Conservation (phyloP, 2,329 filamentous ascomycete species). For the Escovopsis sp. region DNA sequence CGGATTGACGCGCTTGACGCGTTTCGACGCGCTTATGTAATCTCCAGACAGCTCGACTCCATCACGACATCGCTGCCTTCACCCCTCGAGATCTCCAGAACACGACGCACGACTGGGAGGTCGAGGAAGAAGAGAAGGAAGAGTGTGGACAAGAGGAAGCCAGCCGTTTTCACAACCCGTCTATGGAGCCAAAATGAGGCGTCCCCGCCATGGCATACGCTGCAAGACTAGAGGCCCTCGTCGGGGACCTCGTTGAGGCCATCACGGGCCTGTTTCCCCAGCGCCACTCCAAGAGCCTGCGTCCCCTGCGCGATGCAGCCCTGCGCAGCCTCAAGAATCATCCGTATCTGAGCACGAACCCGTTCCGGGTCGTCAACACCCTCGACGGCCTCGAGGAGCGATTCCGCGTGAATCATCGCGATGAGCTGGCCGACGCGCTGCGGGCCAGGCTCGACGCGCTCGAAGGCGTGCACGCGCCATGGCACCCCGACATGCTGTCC, state of each 20-base stretch:
- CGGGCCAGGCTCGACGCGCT: constrained; percentile 43
- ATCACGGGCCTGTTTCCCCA: constrained; percentile 34
- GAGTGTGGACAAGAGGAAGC: too few relatives aligned
- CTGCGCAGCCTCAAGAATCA: constrained; percentile 37
- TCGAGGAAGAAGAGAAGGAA: too few relatives aligned
- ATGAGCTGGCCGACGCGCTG: constrained; percentile 63
- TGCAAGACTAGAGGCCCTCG: constrained; percentile 46
- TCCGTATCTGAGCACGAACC: constrained; percentile 51
- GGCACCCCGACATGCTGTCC: constrained; percentile 65
- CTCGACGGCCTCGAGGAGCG: constrained; percentile 70
- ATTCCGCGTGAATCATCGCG: constrained; percentile 64
- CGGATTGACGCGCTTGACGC: too few relatives aligned
- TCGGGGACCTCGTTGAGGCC: constrained; percentile 54
- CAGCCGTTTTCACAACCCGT: too few relatives aligned
- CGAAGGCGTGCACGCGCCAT: constrained; percentile 37
- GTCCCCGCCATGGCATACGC: constrained; percentile 50
- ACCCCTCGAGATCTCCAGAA: too few relatives aligned
- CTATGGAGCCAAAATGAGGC: constrained; percentile 3
- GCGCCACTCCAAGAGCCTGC: constrained; percentile 22
- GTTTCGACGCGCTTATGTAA: too few relatives aligned
- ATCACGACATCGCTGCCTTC: too few relatives aligned
- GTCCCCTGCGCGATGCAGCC: constrained; percentile 30
- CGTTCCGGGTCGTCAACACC: constrained; percentile 52
- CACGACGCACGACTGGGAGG: too few relatives aligned
- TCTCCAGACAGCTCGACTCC: too few relatives aligned